These are phyloP conservation scores for Candida cerambycidarum DNA, from an alignment of 805 yeast species.

Conservation along the genomic window DNA sequence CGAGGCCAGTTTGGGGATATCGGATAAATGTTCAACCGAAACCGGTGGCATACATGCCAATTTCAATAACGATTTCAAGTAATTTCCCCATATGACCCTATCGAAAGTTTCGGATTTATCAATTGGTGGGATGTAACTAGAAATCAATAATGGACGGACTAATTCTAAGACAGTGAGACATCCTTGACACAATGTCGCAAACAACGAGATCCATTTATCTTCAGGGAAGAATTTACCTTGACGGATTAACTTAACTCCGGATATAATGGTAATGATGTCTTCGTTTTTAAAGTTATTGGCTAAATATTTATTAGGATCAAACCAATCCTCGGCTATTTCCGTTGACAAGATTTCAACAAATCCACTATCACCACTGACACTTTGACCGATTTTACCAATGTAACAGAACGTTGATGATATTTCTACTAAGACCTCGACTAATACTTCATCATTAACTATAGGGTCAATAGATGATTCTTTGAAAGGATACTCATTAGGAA, in stretches of 20 bases:
- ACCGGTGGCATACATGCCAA: constrained; percentile 68
- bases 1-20: constrained; percentile 72
- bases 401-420: constrained; percentile 59
- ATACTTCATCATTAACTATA: constrained; percentile 61
- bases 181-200: constrained; percentile 57
- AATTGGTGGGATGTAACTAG: constrained; percentile 51
- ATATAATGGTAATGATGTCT: constrained; percentile 41
- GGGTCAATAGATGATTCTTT: constrained; percentile 68
- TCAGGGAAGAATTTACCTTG: constrained; percentile 63
- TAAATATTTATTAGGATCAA: constrained; percentile 43
- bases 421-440: constrained; percentile 74
- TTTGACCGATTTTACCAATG: constrained; percentile 50
- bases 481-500: constrained; percentile 70
- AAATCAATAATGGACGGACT: constrained; percentile 48
- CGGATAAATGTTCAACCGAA: constrained; percentile 66
- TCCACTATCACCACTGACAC: constrained; percentile 43
- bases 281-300: constrained; percentile 45
- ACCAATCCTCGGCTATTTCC: constrained; percentile 24
- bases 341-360: constrained; percentile 38
- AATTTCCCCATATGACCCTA: constrained; percentile 67
- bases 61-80: constrained; percentile 54
- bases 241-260: constrained; percentile 51
- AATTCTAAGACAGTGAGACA: constrained; percentile 54
- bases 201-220: constrained; percentile 71
- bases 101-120: constrained; percentile 54